These are phyloP conservation scores for Nidula niveotomentosa DNA, from an alignment of 1,284 basidiomycete species.

Conservation along the genomic window DNA sequence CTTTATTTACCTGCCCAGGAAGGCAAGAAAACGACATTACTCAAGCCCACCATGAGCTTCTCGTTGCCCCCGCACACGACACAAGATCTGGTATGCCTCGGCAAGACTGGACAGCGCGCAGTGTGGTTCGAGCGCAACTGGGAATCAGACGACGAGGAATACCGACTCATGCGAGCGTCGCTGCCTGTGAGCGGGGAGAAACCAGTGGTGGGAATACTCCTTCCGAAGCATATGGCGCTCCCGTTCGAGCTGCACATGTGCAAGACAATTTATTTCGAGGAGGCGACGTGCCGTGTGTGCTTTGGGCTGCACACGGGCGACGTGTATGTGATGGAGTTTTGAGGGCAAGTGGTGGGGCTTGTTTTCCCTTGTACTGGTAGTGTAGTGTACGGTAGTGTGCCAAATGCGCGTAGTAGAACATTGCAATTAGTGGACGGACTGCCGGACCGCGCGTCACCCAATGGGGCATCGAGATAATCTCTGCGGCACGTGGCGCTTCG, in stretches of 20 bases:
- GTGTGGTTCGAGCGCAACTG: constrained; percentile 53
- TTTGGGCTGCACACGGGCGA: constrained; percentile 48
- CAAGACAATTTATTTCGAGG: constrained; percentile 48
- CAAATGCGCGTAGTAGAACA: not conserved
- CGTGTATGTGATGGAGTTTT: constrained; percentile 50
- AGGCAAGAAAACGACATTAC: no score
- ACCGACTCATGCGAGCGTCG: constrained; percentile 43
- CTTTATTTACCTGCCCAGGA: not conserved
- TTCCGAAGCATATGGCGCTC: constrained; percentile 39
- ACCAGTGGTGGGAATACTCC: constrained; percentile 28
- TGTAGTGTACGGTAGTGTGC: not conserved
- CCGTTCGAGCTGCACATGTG: constrained; percentile 46
- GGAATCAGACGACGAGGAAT: constrained; percentile 39
- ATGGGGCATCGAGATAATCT: no score
- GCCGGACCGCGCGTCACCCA: no score
- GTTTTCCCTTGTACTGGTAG: constrained; percentile 9
- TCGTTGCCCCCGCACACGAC: constrained; percentile 14
- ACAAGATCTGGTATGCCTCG: constrained; percentile 44
- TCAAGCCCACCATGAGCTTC: no score
- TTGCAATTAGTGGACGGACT: no score
- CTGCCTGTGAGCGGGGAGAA: constrained; percentile 24
- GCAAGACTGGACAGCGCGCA: constrained; percentile 42
- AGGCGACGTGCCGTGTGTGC: constrained; percentile 46
- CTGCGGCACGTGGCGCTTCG: no score
- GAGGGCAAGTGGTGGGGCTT: constrained; percentile 11